Evolutionary conservation across 2,329 filamentous ascomycete genomes (phyloP), one percentile per base, ranked within the genome.

Genomic region (Bipolaris bicolor): DNA sequence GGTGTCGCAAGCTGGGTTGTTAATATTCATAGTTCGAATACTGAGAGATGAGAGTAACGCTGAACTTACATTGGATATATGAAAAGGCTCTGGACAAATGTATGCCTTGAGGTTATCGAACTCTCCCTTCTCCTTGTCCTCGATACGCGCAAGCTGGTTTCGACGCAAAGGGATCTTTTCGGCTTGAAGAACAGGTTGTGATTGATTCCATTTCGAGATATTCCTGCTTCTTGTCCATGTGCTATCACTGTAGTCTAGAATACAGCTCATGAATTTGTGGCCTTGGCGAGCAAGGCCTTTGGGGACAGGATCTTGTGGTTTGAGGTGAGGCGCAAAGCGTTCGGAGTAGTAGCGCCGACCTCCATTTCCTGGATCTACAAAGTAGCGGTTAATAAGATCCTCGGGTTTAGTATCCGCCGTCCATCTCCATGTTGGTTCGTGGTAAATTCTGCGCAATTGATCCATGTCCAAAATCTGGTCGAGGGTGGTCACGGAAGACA

Each of bases 241-340:
- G 71, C 91, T 96, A 66, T 90, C 84, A 49, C 89, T 92, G 76
- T 95, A 98, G 65, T 93, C 88, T 61, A 94, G 84, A 62, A 98
- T 96, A 52, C 85, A 89, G 34, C 60, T 66, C 62, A 67, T 71
- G 44, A 64, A 71, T 46, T 73, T 76, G 64, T 68, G 69, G 56
- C 61, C 61, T 37, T 63, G 65, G 61, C 58, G 62, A 4, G 82
- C 82, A 15, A 84, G 83, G 49, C 79, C 80, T 1, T 80, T 76
- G 0, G 90, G 90, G 5, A 91, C 85, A 1, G 82, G 82, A 69
- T 92, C 90, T 2, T 82, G 80, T 1, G 89, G 84, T 45, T 83
- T 87, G 43, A 91, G 79, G 9, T 85, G 80, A 1, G 78, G 77
- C 15, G 76, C 76, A 5, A 84, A 62, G 2, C 67, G 57, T 3